Evolutionary conservation across 2,329 filamentous ascomycete species (phyloP).

Genomic region (Penicillium sp.): DNA sequence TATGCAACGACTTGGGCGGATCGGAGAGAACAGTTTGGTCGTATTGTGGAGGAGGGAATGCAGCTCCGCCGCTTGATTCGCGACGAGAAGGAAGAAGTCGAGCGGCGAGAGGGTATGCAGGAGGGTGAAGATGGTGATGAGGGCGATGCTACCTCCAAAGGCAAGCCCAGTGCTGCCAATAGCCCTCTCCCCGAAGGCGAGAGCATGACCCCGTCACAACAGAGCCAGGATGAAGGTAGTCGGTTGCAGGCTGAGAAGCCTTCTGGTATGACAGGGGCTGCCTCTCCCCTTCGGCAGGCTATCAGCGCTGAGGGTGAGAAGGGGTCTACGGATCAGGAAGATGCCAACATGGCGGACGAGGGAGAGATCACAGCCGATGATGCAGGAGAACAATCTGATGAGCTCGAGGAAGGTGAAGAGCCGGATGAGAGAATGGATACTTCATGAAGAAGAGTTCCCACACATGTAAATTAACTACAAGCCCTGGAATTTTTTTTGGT

Average conservation of each 20-base stretch:
- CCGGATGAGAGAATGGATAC: slow-evolving; percentile 70
- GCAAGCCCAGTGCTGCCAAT: slow-evolving; percentile 51
- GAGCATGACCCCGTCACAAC: slow-evolving; percentile 40
- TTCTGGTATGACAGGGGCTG: slow-evolving; percentile 34
- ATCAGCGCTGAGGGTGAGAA: slow-evolving; percentile 45
- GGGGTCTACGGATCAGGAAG: slow-evolving; percentile 52
- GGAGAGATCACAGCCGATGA: slow-evolving; percentile 46
- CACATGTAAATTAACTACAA: slow-evolving; percentile 26
- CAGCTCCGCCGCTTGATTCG: slow-evolving; percentile 81
- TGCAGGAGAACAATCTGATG: slow-evolving; percentile 42
- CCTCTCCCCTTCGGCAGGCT: slow-evolving; percentile 45
- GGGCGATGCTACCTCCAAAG: slow-evolving; percentile 54
- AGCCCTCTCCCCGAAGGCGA: slow-evolving; percentile 57
- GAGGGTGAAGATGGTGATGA: slow-evolving; percentile 63
- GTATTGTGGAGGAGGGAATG: slow-evolving; percentile 90
- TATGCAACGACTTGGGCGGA: slow-evolving; percentile 85
- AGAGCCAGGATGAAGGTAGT: slow-evolving; percentile 38
- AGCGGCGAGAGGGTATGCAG: slow-evolving; percentile 79
- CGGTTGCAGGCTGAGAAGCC: slow-evolving; percentile 40
- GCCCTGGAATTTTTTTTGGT: slow-evolving; percentile 34
- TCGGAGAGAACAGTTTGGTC: slow-evolving; percentile 80
- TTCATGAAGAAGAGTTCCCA: slow-evolving; percentile 33
- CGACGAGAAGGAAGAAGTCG: slow-evolving; percentile 93
- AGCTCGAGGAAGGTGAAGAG: slow-evolving; percentile 55
- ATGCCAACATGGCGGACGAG: slow-evolving; percentile 63